These are phyloP conservation scores for Phialophora tarda DNA, from an alignment of 2,329 filamentous ascomycete species.

Conservation along the genomic window DNA sequence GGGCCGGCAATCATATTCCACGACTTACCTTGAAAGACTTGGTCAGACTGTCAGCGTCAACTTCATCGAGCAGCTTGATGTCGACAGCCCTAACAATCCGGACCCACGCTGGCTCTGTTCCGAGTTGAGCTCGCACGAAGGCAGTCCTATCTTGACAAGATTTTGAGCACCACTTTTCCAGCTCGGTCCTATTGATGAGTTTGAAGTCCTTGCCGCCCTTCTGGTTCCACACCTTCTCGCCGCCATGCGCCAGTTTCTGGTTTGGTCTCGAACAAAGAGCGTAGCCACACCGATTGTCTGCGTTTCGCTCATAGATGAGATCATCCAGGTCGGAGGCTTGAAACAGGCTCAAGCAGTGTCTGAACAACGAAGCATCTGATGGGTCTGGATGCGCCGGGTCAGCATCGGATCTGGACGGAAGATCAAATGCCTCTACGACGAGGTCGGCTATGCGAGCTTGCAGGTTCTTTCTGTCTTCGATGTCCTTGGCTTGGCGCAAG, in stretches of 20 bases:
- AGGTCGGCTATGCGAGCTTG: constrained; percentile 74
- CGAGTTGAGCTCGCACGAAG: constrained; percentile 87
- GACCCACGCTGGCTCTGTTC: constrained; percentile 84
- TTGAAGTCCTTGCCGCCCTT: constrained; percentile 63
- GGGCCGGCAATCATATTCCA: not conserved
- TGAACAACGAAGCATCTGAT: constrained; percentile 69
- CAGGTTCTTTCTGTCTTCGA: constrained; percentile 81
- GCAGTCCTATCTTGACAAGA: constrained; percentile 78
- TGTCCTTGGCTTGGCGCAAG: constrained; percentile 78
- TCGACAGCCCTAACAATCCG: constrained; percentile 64
- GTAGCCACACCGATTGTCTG: constrained; percentile 82
- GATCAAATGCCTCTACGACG: constrained; percentile 73
- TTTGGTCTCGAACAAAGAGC: constrained; percentile 73
- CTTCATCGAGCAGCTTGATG: constrained; percentile 72
- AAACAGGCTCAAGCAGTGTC: constrained; percentile 71
- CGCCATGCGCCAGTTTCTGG: constrained; percentile 62
- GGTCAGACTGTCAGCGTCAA: constrained; percentile 21
- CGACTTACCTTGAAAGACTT: constrained; percentile 30
- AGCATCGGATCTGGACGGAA: constrained; percentile 59
- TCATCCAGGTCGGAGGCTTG: constrained; percentile 89
- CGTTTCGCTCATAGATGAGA: constrained; percentile 85
- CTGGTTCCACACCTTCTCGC: constrained; percentile 55
- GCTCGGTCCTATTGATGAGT: constrained; percentile 72
- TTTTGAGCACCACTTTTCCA: constrained; percentile 87
- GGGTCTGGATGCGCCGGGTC: constrained; percentile 60